Percentiles rank a stretch among this genome's conserved stretches.
Conservation (phyloP, 345 rosid species). For the Rhodamnia argentea region DNA sequence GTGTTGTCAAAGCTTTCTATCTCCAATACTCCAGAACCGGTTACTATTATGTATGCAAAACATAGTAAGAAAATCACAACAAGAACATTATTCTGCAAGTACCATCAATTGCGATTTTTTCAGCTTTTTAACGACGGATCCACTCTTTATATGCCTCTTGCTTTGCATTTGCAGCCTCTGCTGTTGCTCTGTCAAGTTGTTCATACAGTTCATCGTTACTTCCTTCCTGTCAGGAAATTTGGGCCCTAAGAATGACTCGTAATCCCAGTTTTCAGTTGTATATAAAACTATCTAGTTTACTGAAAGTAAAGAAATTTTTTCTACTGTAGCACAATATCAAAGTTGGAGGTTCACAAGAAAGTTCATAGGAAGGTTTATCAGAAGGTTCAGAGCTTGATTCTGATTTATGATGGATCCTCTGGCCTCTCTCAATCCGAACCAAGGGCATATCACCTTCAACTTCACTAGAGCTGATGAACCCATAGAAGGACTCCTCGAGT, state of each 20-base stretch:
- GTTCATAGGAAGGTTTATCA: not conserved
- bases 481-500: not conserved
- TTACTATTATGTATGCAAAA: not conserved
- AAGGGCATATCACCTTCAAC: not conserved
- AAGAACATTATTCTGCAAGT: conserved; percentile 37
- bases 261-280: not conserved
- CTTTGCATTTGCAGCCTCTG: conserved; percentile 45
- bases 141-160: conserved; percentile 47
- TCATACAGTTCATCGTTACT: conserved; percentile 29
- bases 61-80: not conserved
- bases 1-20: not conserved
- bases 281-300: not conserved
- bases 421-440: not conserved
- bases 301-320: not conserved
- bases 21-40: not conserved
- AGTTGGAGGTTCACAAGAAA: not conserved
- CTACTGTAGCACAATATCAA: not conserved
- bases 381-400: not conserved
- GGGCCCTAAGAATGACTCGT: not conserved
- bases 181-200: conserved; percentile 32
- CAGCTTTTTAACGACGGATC: conserved; percentile 41
- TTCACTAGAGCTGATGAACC: not conserved
- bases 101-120: conserved; percentile 59
- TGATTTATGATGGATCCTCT: not conserved
- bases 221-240: conserved; percentile 42